These are phyloP conservation scores for Mortierella sp. DNA, from an alignment of 371 early-diverging fungal genomes.

Conservation along the genomic window DNA sequence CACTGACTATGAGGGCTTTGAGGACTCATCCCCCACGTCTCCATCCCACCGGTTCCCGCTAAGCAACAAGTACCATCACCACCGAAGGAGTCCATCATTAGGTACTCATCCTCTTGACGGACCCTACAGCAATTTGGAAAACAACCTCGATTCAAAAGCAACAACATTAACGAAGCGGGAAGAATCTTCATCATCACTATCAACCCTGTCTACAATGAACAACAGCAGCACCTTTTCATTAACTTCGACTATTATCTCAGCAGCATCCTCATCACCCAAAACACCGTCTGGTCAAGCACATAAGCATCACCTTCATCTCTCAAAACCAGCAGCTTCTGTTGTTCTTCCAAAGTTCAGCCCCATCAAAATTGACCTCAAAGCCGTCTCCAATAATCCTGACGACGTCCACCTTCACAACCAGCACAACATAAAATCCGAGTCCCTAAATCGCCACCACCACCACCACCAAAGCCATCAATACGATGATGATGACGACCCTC, in stretches of 20 bases:
- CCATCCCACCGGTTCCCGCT: slow-evolving; percentile 17
- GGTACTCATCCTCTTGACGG: slow-evolving; percentile 25
- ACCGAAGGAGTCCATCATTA: neutral
- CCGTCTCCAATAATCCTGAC: slow-evolving; percentile 41
- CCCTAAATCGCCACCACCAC: neutral
- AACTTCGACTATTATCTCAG: neutral
- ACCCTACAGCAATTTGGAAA: neutral
- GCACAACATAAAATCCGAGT: slow-evolving; percentile 23
- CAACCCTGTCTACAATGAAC: slow-evolving; percentile 1
- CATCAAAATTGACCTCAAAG: slow-evolving; percentile 42
- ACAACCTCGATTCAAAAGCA: neutral
- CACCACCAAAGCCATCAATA: neutral
- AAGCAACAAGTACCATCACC: slow-evolving; percentile 9
- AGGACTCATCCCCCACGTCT: slow-evolving; percentile 24
- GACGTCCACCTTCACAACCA: slow-evolving; percentile 35
- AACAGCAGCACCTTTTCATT: slow-evolving; percentile 10
- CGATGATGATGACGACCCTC: neutral
- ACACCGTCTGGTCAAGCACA: neutral
- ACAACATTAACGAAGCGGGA: neutral
- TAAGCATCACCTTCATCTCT: neutral
- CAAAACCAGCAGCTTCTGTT: neutral
- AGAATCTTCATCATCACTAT: neutral
- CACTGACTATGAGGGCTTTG: slow-evolving; percentile 11
- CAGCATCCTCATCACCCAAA: slow-evolving; percentile 1
- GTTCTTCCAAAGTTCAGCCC: slow-evolving; percentile 25